A percentile compares a stretch with the other conserved stretches of the same genome.
These are phyloP conservation scores for Tulasnella calospora DNA, from an alignment of 768 basidiomycete genomes.

Conservation along the genomic window DNA sequence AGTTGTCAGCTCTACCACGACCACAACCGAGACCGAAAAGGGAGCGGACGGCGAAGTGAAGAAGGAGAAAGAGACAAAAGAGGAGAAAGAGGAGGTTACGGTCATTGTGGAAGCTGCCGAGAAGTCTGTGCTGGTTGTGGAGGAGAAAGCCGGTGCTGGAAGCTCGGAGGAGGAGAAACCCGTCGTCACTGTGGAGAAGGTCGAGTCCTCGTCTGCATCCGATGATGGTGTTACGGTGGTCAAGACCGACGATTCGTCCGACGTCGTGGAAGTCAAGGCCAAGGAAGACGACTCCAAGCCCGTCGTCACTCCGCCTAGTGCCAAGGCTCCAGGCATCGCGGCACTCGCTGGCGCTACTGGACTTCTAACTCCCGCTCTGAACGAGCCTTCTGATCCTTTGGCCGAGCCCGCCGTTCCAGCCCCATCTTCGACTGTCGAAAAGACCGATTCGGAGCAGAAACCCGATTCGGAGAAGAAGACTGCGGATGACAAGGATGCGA, in stretches of 20 bases:
- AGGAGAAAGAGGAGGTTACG: neutral
- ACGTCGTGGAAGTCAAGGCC: neutral
- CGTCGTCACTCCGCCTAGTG: neutral
- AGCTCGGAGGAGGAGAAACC: neutral
- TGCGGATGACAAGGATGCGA: neutral
- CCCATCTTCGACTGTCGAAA: neutral
- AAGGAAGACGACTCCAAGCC: neutral
- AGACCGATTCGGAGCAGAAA: neutral
- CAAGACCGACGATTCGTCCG: constrained; percentile 4
- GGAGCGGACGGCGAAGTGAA: neutral
- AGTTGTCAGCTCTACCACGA: neutral
- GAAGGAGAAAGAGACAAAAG: constrained; percentile 16
- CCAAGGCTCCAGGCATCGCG: neutral
- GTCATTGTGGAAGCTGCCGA: neutral
- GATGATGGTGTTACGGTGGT: constrained; percentile 1
- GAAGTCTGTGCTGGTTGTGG: neutral
- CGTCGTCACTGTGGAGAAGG: neutral
- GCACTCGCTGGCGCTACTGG: neutral
- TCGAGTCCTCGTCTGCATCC: constrained; percentile 1
- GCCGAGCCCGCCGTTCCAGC: neutral
- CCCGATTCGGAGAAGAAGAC: neutral
- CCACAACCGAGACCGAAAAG: neutral
- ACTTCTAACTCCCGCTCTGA: neutral
- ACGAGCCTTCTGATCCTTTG: neutral
- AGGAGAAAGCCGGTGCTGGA: neutral